Percentiles rank a stretch among this genome's conserved stretches.
phyloP scores from a whole-genome alignment of 2,329 filamentous ascomycete species.

The Hymenoscyphus fructigenus region DNA sequence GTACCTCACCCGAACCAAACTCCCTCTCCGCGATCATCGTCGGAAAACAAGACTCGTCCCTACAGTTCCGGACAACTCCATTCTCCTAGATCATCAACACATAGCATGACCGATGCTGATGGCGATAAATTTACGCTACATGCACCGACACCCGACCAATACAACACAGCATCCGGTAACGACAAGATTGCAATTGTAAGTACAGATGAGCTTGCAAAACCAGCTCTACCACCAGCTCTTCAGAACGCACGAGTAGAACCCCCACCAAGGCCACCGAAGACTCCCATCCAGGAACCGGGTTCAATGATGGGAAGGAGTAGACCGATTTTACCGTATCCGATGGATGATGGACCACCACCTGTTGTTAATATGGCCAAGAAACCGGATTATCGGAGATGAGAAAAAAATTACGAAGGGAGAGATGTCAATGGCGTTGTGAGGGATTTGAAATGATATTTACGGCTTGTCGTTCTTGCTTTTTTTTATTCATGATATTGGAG shows the following conservation, averaged over 20 bases:
- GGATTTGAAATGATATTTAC: neutral
- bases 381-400: slow-evolving; percentile 46
- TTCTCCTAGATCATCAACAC: slow-evolving; percentile 34
- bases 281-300: slow-evolving; percentile 59
- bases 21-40: slow-evolving; percentile 37
- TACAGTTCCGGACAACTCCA: slow-evolving; percentile 38
- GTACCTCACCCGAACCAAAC: slow-evolving; percentile 23
- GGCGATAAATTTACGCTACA: slow-evolving; percentile 53
- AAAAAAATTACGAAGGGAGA: neutral
- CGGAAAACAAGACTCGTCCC: slow-evolving; percentile 39
- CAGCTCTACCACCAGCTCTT: slow-evolving; percentile 17
- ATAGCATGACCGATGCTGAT: slow-evolving; percentile 28
- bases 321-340: slow-evolving; percentile 63
- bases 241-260: slow-evolving; percentile 47
- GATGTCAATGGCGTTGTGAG: neutral
- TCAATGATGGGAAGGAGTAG: slow-evolving; percentile 25
- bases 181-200: slow-evolving; percentile 69
- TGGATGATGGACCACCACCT: slow-evolving; percentile 78
- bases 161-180: slow-evolving; percentile 54
- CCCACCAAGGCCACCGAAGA: slow-evolving; percentile 76
- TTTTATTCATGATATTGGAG: neutral
- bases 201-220: slow-evolving; percentile 56
- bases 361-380: slow-evolving; percentile 83
- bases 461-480: neutral
- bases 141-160: slow-evolving; percentile 59